These are phyloP conservation scores for Lentinula guzmanii DNA, from an alignment of 768 basidiomycete species.

Conservation along the genomic window DNA sequence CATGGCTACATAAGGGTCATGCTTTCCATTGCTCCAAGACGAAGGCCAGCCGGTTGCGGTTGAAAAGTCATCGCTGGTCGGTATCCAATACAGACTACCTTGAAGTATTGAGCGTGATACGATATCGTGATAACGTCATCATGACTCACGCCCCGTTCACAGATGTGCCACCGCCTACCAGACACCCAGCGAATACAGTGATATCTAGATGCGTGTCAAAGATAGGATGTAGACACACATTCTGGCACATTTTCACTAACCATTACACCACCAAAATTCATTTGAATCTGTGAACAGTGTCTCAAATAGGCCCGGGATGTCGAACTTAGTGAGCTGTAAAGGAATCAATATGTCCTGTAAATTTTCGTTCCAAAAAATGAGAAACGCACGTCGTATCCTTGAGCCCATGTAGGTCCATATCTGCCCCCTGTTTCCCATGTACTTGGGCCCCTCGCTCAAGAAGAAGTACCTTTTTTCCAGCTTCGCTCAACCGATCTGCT, in stretches of 20 bases:
- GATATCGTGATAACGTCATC: conserved; percentile 10
- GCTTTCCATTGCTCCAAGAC: conserved; percentile 40
- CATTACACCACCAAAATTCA: conserved; percentile 63
- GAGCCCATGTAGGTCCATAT: conserved; percentile 45
- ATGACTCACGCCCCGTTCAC: conserved; percentile 58
- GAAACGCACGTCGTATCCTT: conserved; percentile 34
- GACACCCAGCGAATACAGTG: conserved; percentile 57
- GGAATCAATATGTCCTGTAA: not conserved
- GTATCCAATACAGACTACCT: conserved; percentile 46
- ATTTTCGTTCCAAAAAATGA: not conserved
- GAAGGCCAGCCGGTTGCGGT: conserved; percentile 45
- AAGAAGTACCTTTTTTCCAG: conserved; percentile 57
- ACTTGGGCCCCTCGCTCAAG: conserved; percentile 62
- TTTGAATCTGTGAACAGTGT: conserved; percentile 56
- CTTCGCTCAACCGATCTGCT: conserved; percentile 54
- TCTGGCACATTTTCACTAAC: conserved; percentile 15
- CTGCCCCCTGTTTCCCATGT: conserved; percentile 54
- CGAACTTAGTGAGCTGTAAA: conserved; percentile 57
- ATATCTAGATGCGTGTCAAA: conserved; percentile 31
- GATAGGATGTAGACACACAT: not conserved
- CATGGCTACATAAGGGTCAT: conserved; percentile 42
- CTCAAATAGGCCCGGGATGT: conserved; percentile 58
- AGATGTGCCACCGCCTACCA: conserved; percentile 57
- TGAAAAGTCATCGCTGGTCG: conserved; percentile 46
- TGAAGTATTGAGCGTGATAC: conserved; percentile 6